Evolutionary conservation across 2,329 filamentous ascomycete genomes (phyloP).

Genomic region (Alternaria longipes): DNA sequence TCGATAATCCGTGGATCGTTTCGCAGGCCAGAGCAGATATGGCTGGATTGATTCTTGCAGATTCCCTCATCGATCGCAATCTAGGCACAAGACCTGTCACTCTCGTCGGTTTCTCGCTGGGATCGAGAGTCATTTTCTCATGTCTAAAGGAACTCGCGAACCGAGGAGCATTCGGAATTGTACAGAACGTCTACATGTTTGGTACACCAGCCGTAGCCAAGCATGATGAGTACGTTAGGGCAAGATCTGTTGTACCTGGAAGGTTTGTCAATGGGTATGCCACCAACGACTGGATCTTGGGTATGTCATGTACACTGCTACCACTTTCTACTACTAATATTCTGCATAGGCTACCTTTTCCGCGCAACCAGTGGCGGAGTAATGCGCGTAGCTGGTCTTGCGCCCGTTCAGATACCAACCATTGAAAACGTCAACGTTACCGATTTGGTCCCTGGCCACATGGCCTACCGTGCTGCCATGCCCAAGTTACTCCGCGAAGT

Average conservation of each 20-base stretch:
- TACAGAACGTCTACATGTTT: conserved; percentile 96
- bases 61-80: conserved; percentile 91
- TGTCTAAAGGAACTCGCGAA: conserved; percentile 87
- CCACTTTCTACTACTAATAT: conserved; percentile 16
- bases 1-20: conserved; percentile 99
- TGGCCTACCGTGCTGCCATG: conserved; percentile 96
- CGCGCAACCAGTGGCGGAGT: conserved; percentile 93
- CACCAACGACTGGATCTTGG: conserved; percentile 95
- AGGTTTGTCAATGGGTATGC: conserved; percentile 95
- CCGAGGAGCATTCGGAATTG: conserved; percentile 82
- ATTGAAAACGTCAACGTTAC: conserved; percentile 92
- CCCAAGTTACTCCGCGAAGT: conserved; percentile 85
- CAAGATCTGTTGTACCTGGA: conserved; percentile 85
- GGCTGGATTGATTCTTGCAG: conserved; percentile 90
- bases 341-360: conserved; percentile 77
- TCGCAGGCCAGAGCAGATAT: conserved; percentile 89
- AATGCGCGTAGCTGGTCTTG: conserved; percentile 84
- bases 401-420: conserved; percentile 78
- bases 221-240: conserved; percentile 85
- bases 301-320: conserved; percentile 44
- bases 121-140: conserved; percentile 89
- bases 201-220: conserved; percentile 92
- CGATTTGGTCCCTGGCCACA: conserved; percentile 86
- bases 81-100: conserved; percentile 91
- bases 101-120: conserved; percentile 92